Base-by-base conservation (phyloP, 352 stramenopile genomes). In the Phytopythium chamaehyphon region DNA sequence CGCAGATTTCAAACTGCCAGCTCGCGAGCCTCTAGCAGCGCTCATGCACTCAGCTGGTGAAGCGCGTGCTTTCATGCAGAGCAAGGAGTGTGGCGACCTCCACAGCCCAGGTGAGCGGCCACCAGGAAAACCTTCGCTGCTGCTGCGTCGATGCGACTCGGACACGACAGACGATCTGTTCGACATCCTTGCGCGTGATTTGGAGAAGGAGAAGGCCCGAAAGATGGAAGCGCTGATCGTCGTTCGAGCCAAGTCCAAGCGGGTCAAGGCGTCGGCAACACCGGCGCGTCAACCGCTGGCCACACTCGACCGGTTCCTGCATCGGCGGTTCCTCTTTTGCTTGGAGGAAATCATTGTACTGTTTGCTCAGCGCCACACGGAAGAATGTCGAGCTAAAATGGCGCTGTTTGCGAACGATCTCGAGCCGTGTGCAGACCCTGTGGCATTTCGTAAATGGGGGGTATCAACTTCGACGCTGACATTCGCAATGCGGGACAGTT, bases 291-390 rank as follows among this genome's bases (percentile, higher is more conserved):
- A n/a, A n/a, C n/a, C n/a, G 2, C 55, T 51, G 6, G 51, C 64
- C 1, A 39, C 49, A 14, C 55, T 93, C 18, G 47, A 70, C 42
- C 74, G 82, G 11, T 90, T 93, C 50, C 49, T 66, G 40, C 82
- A 93, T 36, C 82, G 82, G 2, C 73, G 82, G 3, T 93, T 93
- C 54, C 67, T 93, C 12, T 90, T 83, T 31, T 90, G 82, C 46
- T 62, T 93, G 0, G 82, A 90, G 54, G 77, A 86, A 38, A 69
- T 93, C 23, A 59, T 92, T 11, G 55, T 92, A 3, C 63, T 86
- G 6, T 92, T 93, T 59, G 82, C 82, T 0, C 78, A 86, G 59
- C 73, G 72, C 21, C 70, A 90, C 48, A 90, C 73, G 0, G 63
- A 82, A 14, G 75, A 69, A 44, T 92, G 82, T 45, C 69, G 77